Evolutionary conservation across 768 basidiomycete genomes (phyloP), one percentile per base, ranked within the genome.

Genomic region (Leucogyrophana mollusca): DNA sequence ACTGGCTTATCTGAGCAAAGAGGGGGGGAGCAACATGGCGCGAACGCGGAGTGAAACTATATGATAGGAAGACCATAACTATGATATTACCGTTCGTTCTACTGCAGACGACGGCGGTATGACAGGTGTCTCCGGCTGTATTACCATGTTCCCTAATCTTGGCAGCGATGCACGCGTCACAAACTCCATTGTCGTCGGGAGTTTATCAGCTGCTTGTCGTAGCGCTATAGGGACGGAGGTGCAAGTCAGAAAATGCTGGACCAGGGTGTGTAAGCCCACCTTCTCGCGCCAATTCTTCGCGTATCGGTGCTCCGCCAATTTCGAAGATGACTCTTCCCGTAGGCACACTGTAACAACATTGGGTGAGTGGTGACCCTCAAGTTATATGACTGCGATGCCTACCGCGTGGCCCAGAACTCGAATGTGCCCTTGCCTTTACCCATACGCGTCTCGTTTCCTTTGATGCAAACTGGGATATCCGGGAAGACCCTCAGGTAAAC

Each of bases 371-470:
- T 51, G 40, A 23, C 2, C 10, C 16, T 20, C 21, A 11, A 0
- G 10, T 27, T 9, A 10, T 18, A 37, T 7, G 7, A 17, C 10
- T 44, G 34, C 41, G 10, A 51, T 1, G 60, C 81, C 45, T 56
- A 92, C 90, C 91, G 82, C 48, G 88, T 90, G 21, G 94, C 91
- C 96, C 96, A 99, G 64, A 78, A 97, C 61, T 98, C 96, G 57
- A 98, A 98, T 0, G 88, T 82, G 37, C 96, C 96, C 67, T 99
- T 99, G 49, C 96, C 96, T 70, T 98, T 98, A 41, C 96, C 96
- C 96, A 98, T 97, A 77, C 96, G 88, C 4, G 93, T 94, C 68
- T 98, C 94, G 57, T 96, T 98, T 44, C 96, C 95, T 90, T 99
- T 98, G 45, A 97, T 85, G 73, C 94, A 96, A 49, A 99, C 94